Conservation (phyloP, 1,139 yeast species). For the Magnusiomyces sp. region DNA sequence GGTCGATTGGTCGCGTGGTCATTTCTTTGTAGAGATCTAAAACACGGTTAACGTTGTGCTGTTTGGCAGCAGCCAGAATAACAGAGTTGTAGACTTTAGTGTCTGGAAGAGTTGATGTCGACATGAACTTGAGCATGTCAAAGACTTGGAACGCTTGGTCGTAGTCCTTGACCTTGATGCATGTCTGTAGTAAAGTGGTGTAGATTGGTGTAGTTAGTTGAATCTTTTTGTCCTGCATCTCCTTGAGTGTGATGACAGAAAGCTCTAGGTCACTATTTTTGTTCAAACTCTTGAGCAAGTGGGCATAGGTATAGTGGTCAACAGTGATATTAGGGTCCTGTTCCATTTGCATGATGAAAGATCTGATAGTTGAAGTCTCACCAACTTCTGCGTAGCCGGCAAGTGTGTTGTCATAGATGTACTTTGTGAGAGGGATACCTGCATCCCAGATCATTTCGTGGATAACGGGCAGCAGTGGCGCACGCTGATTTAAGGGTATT, state of each 20-base stretch:
- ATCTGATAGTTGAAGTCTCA: slow-evolving; percentile 26
- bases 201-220: slow-evolving; percentile 52
- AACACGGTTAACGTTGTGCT: slow-evolving; percentile 60
- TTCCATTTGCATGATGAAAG: slow-evolving; percentile 29
- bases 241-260: slow-evolving; percentile 31
- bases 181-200: slow-evolving; percentile 57
- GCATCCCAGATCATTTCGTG: slow-evolving; percentile 26
- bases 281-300: slow-evolving; percentile 37
- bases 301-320: slow-evolving; percentile 36
- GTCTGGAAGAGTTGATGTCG: slow-evolving; percentile 58
- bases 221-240: slow-evolving; percentile 44
- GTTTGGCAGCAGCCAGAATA: slow-evolving; percentile 55
- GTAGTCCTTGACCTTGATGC: slow-evolving; percentile 46
- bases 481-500: slow-evolving; percentile 26
- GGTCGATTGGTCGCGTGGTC: slow-evolving; percentile 33
- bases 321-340: slow-evolving; percentile 32
- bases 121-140: slow-evolving; percentile 76
- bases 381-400: slow-evolving; percentile 32
- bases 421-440: slow-evolving; percentile 19
- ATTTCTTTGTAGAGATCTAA: slow-evolving; percentile 71
- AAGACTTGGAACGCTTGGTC: slow-evolving; percentile 62
- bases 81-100: slow-evolving; percentile 60
- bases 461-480: slow-evolving; percentile 18
- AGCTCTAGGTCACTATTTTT: slow-evolving; percentile 30
- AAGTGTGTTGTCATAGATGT: slow-evolving; percentile 26